Base-by-base conservation (phyloP, 805 yeast genomes). In the Spathaspora boniae region DNA sequence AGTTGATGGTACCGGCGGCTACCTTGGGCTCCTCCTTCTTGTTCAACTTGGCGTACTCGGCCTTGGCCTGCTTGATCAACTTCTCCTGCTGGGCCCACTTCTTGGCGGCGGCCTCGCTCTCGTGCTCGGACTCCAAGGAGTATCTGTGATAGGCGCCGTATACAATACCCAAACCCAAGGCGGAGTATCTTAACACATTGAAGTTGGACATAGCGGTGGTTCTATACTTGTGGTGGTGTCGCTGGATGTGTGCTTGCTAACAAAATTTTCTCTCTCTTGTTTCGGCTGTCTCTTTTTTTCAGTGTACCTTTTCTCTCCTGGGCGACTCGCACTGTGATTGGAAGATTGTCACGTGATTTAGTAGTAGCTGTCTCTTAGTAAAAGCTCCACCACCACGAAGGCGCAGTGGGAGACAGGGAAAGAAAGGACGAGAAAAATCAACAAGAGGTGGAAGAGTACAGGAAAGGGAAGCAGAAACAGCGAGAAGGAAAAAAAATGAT, bases 141-240 rank as follows among this genome's bases (percentile, higher is more conserved):
- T 76, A 68, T 65, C 94, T 85, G 73, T 87, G 95, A 62, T 74
- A 74, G 46, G 87, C 85, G 51, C 98, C 98, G 68, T 86, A 86
- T 43, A 78, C 73, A 40, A 89, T 70, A 63, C 98, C 98, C 50
- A 86, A 78, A 36, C 85, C 91, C 49, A 91, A 76, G 37, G 94
- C 82, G 49, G 95, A 72, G 81, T 93, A 91, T 81, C 98, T 86
- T 58, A 89, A 77, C 56, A 89, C 88, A 83, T 84, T 67, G 52
- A 67, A 62, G 30, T 48, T 55, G 34, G 68, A 61, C 68, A 62
- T 62, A 15, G 17, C 29, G n/a, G 17, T 24, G 11, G n/a, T n/a
- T n/a, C n/a, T n/a, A n/a, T n/a, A n/a, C n/a, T n/a, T n/a, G n/a
- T n/a, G n/a, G n/a, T n/a, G n/a, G n/a, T n/a, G n/a, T n/a, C 31